Evolutionary conservation across 352 stramenopile species (phyloP), one percentile per base, ranked within the genome.

Genomic region (Phytopythium sindhum): DNA sequence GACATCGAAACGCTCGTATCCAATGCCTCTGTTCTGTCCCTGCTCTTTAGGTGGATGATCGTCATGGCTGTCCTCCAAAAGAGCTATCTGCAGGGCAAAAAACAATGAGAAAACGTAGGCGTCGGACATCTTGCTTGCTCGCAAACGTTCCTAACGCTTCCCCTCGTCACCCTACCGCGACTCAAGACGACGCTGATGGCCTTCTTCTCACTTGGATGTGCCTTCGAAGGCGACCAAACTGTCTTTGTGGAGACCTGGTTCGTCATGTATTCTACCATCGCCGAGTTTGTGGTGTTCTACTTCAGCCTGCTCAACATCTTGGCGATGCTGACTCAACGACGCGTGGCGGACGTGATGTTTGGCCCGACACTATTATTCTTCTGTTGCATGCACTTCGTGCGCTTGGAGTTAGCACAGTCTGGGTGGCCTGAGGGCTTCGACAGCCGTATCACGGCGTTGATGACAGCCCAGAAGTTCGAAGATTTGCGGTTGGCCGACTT

Each of bases 121-220:
- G 59, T 78, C 26, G 73, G 70, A 1, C 58, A 58, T 7, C 56
- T 78, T 15, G 47, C 65, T 17, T 68, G 60, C 42, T 61, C 55
- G 1, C 39, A 47, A 0, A 67, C 54, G 1, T 63, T 67, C 42
- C 33, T 35, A 3, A 47, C 59, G 6, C 21, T 67, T 4, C 54
- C 53, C 4, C 10, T 67, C 10, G 11, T 52, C 12, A 31, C 63
- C 23, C 15, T 67, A 28, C 62, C 53, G 0, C 44, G 44, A 2
- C 42, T 67, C n/a, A 57, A 57, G n/a, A 42, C 33, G 8, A 67
- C 53, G 10, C n/a, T 63, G 1, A 56, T 52, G 6, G 45, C 35
- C 4, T 67, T 67, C 48, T 63, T 17, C 21, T 50, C 62, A 9
- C 14, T 56, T 28, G 54, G 62, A 21, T 48, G 41, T n/a, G 12